phyloP scores from a whole-genome alignment of 805 yeast genomes.

The Sugiyamaella mastotermitis region DNA sequence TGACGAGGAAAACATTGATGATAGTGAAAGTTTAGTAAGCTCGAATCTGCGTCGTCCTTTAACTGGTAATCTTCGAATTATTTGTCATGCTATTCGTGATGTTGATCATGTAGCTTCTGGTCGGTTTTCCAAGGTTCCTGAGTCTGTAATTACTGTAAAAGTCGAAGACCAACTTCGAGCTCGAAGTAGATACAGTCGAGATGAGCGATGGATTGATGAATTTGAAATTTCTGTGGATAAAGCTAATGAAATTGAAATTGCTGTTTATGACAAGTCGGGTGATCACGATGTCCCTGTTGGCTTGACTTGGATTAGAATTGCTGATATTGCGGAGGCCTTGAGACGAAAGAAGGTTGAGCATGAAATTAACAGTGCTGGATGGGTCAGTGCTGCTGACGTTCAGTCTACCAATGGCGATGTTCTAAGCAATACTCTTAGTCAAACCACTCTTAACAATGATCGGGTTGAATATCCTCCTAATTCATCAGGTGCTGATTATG shows the following conservation, averaged over 20 bases:
- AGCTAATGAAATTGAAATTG: slow-evolving; percentile 86
- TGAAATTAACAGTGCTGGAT: slow-evolving; percentile 66
- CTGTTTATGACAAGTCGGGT: slow-evolving; percentile 76
- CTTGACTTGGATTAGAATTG: slow-evolving; percentile 79
- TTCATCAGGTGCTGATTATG: slow-evolving; percentile 1
- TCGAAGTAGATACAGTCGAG: slow-evolving; percentile 66
- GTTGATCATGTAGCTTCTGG: slow-evolving; percentile 91
- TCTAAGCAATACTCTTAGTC: neutral
- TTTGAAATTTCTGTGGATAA: slow-evolving; percentile 77
- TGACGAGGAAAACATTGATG: slow-evolving; percentile 42
- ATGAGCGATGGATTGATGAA: slow-evolving; percentile 78
- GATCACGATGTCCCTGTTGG: slow-evolving; percentile 78
- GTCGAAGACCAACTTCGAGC: slow-evolving; percentile 85
- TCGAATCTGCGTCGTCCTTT: slow-evolving; percentile 75
- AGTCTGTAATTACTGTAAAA: slow-evolving; percentile 68
- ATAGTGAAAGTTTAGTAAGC: slow-evolving; percentile 55
- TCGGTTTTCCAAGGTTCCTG: slow-evolving; percentile 70
- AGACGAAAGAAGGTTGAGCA: slow-evolving; percentile 82
- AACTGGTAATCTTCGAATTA: slow-evolving; percentile 70
- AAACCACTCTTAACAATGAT: slow-evolving; percentile 11
- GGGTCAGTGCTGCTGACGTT: slow-evolving; percentile 66
- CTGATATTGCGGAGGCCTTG: slow-evolving; percentile 91
- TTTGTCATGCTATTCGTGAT: slow-evolving; percentile 74
- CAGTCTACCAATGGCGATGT: slow-evolving; percentile 18
- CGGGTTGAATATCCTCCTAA: neutral